These are phyloP conservation scores for Saccharum officinarum DNA, from an alignment of 176 grass and related monocot species.

Conservation along the genomic window DNA sequence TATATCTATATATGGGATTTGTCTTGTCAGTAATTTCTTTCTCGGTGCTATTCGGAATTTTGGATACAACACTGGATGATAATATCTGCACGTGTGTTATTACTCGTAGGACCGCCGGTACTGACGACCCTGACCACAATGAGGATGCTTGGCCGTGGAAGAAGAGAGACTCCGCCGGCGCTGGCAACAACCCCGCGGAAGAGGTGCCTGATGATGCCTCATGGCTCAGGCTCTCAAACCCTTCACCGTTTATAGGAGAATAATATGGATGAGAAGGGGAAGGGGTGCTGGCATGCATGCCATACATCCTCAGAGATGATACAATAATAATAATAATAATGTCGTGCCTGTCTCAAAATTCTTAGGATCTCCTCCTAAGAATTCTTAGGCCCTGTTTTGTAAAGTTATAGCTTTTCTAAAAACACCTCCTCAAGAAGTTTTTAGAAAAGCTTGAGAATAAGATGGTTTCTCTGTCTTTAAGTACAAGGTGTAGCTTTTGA, in stretches of 20 bases:
- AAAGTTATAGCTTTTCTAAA: neutral
- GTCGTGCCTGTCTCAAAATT: neutral
- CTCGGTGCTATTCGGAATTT: neutral
- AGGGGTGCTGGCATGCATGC: neutral
- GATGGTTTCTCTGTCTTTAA: neutral
- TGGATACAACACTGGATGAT: neutral
- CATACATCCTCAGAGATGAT: neutral
- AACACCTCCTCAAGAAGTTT: too few relatives aligned
- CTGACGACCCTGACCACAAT: neutral
- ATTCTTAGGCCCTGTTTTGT: neutral
- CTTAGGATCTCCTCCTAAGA: neutral
- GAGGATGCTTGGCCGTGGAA: neutral
- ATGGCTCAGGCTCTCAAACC: conserved; percentile 14
- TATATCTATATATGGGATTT: neutral
- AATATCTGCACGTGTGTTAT: neutral
- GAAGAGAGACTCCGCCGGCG: neutral
- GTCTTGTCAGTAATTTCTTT: neutral
- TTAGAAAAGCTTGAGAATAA: neutral
- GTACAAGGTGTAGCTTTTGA: neutral
- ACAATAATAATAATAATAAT: neutral
- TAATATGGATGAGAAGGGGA: neutral
- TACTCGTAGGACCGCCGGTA: neutral
- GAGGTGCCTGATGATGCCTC: neutral
- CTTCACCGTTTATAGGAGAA: neutral
- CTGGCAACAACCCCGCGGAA: neutral